Conservation (phyloP, 331 rosid species). For the Prunus yedoensis region DNA sequence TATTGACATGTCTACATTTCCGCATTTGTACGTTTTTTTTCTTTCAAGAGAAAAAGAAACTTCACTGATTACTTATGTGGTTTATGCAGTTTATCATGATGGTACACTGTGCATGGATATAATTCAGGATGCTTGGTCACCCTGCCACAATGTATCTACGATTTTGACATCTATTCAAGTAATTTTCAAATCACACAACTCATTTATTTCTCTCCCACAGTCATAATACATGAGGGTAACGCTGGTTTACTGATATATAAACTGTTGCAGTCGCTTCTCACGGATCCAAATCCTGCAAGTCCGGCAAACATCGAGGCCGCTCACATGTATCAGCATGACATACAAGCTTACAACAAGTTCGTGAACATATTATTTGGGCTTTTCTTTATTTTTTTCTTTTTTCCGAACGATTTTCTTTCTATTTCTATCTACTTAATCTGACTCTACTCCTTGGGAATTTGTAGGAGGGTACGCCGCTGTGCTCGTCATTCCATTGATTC, state of each 20-base stretch:
- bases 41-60: not conserved
- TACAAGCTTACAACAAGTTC: slow-evolving; percentile 34
- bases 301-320: slow-evolving; percentile 38
- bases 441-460: slow-evolving; percentile 6
- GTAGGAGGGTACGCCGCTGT: slow-evolving; percentile 38
- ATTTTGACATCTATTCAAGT: slow-evolving; percentile 39
- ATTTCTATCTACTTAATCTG: not conserved
- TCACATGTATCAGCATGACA: slow-evolving; percentile 32
- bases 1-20: not conserved
- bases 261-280: slow-evolving; percentile 32
- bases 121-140: slow-evolving; percentile 41
- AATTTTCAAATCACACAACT: not conserved
- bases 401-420: not conserved
- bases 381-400: not conserved
- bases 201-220: not conserved
- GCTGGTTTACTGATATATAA: not conserved
- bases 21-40: not conserved
- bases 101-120: slow-evolving; percentile 39
- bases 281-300: slow-evolving; percentile 36
- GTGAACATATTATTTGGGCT: not conserved
- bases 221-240: not conserved
- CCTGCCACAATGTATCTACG: slow-evolving; percentile 34
- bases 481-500: slow-evolving; percentile 37
- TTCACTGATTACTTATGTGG: not conserved
- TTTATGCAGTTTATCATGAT: slow-evolving; percentile 30